Evolutionary conservation across 2,329 filamentous ascomycete genomes (phyloP).

Genomic region (Decorospora gaudefroyi): DNA sequence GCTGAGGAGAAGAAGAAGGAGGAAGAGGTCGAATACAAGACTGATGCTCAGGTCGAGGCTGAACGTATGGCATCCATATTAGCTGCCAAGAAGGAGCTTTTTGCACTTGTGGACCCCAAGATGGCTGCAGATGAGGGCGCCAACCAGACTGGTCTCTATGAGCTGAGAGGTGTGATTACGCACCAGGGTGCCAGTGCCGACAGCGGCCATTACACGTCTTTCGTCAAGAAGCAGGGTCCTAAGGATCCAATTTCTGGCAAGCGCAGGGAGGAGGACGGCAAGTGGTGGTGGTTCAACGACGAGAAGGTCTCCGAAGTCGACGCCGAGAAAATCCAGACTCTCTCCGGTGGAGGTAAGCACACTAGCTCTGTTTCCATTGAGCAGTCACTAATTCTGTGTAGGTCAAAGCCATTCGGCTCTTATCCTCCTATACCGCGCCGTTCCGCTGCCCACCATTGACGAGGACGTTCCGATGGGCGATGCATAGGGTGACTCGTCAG

Average conservation of each 20-base stretch:
- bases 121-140: constrained; percentile 77
- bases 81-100: constrained; percentile 84
- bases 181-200: constrained; percentile 97
- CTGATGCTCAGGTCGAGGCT: constrained; percentile 87
- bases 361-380: background rate
- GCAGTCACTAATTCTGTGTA: constrained; percentile 30
- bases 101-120: constrained; percentile 73
- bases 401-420: constrained; percentile 80
- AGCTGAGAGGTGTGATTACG: constrained; percentile 90
- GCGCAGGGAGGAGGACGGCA: constrained; percentile 80
- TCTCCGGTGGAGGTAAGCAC: constrained; percentile 78
- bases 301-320: constrained; percentile 94
- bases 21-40: constrained; percentile 80
- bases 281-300: constrained; percentile 99
- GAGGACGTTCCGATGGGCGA: constrained; percentile 49
- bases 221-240: constrained; percentile 85
- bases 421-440: constrained; percentile 77
- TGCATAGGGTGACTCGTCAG: constrained; percentile 6
- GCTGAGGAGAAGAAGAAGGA: constrained; percentile 69
- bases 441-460: constrained; percentile 66
- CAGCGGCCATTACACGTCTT: constrained; percentile 96
- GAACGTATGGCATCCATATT: constrained; percentile 77
- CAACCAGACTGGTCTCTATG: constrained; percentile 94
- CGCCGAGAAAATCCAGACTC: constrained; percentile 83
- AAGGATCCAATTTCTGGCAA: constrained; percentile 77